Base-by-base conservation (phyloP, 371 early-diverging fungal genomes). In the Mucor lusitanicus region DNA sequence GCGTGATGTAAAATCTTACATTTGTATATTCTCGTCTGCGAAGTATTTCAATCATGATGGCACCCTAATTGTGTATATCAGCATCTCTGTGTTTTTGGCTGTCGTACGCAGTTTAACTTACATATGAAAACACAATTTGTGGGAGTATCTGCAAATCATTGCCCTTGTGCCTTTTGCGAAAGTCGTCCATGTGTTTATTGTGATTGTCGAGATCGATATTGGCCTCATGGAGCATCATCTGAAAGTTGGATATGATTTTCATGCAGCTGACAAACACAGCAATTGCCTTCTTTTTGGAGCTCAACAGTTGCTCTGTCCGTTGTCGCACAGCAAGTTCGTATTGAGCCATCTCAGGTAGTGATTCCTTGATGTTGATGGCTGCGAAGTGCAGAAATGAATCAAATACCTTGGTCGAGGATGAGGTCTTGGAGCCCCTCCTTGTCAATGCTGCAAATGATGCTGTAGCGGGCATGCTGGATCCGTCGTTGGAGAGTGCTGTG, bases 21-120 rank as follows among this genome's bases (percentile, higher is more conserved):
- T 77, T 73, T 27, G 79, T 71, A 70, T 88, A 92, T 72, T 91
- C 92, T 40, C 83, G 85, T 37, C 94, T 73, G 63, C 94, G 84
- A 1, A 91, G 91, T 55, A 91, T 75, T 68, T 94, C 94, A 32
- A 91, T 87, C 39, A 92, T 71, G 5, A 85, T 58, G 15, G 87
- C 87, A n/a, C 88, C 91, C 88, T 81, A 65, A 53, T 9, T 13
- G 30, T 17, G 27, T 27, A 55, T 11, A 13, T 35, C 17, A 61
- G 44, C 8, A 55, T 8, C 33, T 37, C 13, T 42, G 13, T 9
- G 32, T 3, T 15, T 15, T n/a, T n/a, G n/a, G n/a, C n/a, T n/a
- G n/a, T n/a, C n/a, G n/a, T n/a, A n/a, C n/a, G n/a, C n/a, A n/a
- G n/a, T n/a, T n/a, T n/a, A n/a, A 60, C 60, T 59, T 76, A 81